A percentile compares a stretch with the other conserved stretches of the same genome.
Conservation (phyloP, 1,284 basidiomycete species). For the Neonothopanus nambi region DNA sequence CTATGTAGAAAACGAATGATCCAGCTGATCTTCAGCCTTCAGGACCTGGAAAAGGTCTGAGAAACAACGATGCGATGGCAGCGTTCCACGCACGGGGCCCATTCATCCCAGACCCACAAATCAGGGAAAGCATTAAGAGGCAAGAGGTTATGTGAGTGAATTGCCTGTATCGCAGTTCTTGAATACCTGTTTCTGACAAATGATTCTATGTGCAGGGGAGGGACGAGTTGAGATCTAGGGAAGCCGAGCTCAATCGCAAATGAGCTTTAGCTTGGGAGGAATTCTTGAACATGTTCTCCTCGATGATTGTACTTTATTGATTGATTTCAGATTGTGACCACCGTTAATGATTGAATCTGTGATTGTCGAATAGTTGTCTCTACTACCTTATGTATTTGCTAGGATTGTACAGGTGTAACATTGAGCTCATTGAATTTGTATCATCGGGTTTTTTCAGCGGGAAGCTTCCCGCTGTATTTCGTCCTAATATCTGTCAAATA, state of each 20-base stretch:
- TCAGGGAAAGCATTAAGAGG: slow-evolving; percentile 24
- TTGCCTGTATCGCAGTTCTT: neutral
- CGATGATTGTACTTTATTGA: too few relatives aligned
- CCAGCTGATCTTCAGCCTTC: slow-evolving; percentile 45
- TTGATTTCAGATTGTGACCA: too few relatives aligned
- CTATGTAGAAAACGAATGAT: slow-evolving; percentile 55
- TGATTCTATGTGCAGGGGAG: slow-evolving; percentile 24
- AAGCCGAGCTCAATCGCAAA: slow-evolving; percentile 29
- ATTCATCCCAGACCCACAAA: slow-evolving; percentile 35
- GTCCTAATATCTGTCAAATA: too few relatives aligned
- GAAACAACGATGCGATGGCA: slow-evolving; percentile 24
- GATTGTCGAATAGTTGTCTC: too few relatives aligned
- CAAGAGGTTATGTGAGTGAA: slow-evolving; percentile 21
- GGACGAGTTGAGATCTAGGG: slow-evolving; percentile 68
- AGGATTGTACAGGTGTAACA: too few relatives aligned
- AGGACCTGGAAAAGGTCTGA: slow-evolving; percentile 39
- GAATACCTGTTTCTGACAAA: neutral
- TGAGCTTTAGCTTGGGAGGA: too few relatives aligned
- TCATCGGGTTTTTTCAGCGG: too few relatives aligned
- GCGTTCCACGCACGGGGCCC: slow-evolving; percentile 47
- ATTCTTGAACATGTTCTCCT: too few relatives aligned
- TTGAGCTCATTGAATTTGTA: too few relatives aligned
- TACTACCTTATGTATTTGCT: too few relatives aligned
- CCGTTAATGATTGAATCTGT: too few relatives aligned
- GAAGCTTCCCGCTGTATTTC: too few relatives aligned